Base-by-base conservation (phyloP, 768 basidiomycete species). In the Rhodotorula kratochvilovae region DNA sequence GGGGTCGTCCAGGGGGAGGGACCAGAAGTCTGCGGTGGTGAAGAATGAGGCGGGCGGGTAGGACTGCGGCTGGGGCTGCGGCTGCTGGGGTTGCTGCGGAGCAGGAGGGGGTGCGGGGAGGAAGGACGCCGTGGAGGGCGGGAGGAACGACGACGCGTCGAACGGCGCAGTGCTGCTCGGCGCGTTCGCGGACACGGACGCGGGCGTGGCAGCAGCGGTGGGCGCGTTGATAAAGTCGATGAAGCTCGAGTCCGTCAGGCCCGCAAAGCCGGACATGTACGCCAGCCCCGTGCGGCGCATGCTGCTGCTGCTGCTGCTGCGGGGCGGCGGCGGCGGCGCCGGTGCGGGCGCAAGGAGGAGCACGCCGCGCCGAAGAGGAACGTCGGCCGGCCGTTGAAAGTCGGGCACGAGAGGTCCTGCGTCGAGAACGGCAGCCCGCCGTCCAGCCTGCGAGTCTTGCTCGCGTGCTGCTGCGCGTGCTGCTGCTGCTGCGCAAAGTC, bases 321-420 rank as follows among this genome's bases (percentile, higher is more conserved):
- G 33, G 1, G 23, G 36, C 3, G 36, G 23, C 27, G 35, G 5
- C 25, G 48, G 13, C 3, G 31, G 4, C 21, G 50, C 27, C 21
- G 25, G 36, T 3, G 50, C 27, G 7, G 16, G 23, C 2, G 17
- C 17, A 21, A n/a, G n/a, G 53, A 21, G 45, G 45, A 7, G 12
- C 12, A 4, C 25, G 27, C 23, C 3, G 10, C 27, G 16, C 51
- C 50, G 25, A 43, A 51, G 1, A 57, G 46, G 63, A 74, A 71
- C 35, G 73, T 75, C 23, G 63, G 50, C 4, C 67, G 50, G 7
- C 70, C 70, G 50, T 66, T 66, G 61, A 75, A 75, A 0, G 67
- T 71, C 29, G 50, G n/a, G 5, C 35, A 2, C 45, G 50, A 54
- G 29, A 75, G 64, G 33, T 75, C 73, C 23, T 42, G 25, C n/a